Evolutionary conservation across 2,329 filamentous ascomycete genomes (phyloP), one percentile per base, ranked within the genome.

Genomic region (Curvularia spicifera): DNA sequence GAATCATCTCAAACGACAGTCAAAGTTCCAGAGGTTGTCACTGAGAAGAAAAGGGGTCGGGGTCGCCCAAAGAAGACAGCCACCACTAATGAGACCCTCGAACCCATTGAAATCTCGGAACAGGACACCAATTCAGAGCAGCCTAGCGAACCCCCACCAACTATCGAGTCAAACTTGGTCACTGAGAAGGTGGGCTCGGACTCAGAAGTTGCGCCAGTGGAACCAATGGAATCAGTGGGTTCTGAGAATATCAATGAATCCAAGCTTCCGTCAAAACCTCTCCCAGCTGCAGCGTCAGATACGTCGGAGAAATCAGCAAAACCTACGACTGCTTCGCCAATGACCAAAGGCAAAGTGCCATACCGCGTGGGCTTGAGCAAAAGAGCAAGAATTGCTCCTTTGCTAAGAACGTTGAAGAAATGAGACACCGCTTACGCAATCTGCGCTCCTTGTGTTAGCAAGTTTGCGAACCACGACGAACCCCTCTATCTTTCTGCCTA

Each of bases 291-390:
- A 24, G 22, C 33, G 26, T 56, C 60, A 29, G 43, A 47, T 33
- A 70, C 56, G 12, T 66, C 67, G 52, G 65, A 71, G 24, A 61
- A 57, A 52, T 57, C 61, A 51, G 55, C 56, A 12, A 66, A 60
- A 53, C 48, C 51, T 53, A 46, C 53, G 46, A 66, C 43, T 31
- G 66, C 65, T 48, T 73, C 70, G 35, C 64, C 72, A 8, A 56
- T 68, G 10, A 68, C 51, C 51, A 78, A 73, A 68, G 67, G 76
- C 15, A 81, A 81, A 61, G 72, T 78, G 22, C 66, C 71, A 1
- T 81, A 81, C 48, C 72, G 82, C 24, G 81, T 84, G 42, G 82
- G 82, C 2, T 69, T 84, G 37, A 83, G 81, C 67, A 80, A 79
- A 70, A 76, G 78, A 42, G 78, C 77, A 22, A 77, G 79, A 53